A percentile compares a stretch with the other conserved stretches of the same genome.
Conservation (phyloP, 1,139 yeast species). For the Blastobotrys arbuscula region DNA sequence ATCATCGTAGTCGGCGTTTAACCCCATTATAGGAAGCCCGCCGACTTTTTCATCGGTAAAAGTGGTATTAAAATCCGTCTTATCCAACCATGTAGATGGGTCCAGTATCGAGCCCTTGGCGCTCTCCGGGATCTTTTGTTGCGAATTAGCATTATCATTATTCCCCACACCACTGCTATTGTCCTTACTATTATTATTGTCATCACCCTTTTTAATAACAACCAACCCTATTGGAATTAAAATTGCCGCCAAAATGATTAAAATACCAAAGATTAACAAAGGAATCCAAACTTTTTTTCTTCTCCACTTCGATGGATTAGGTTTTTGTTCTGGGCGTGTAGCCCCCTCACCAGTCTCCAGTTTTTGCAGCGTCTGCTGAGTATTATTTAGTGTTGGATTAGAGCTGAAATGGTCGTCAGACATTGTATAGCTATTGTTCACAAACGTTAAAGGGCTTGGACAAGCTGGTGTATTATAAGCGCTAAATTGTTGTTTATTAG, state of each 20-base stretch:
- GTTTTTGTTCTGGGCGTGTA: neutral
- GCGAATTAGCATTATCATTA: neutral
- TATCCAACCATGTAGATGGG: slow-evolving; percentile 33
- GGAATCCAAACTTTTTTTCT: slow-evolving; percentile 15
- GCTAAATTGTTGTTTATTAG: neutral
- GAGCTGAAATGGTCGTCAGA: neutral
- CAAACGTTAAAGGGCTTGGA: slow-evolving; percentile 6
- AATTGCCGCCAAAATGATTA: slow-evolving; percentile 27
- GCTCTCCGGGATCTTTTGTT: slow-evolving; percentile 20
- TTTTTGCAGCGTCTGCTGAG: slow-evolving; percentile 6
- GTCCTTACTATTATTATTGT: neutral
- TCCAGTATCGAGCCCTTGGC: slow-evolving; percentile 31
- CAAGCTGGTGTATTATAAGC: slow-evolving; percentile 9
- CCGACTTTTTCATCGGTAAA: slow-evolving; percentile 35
- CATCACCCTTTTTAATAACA: slow-evolving; percentile 21
- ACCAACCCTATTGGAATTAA: slow-evolving; percentile 32
- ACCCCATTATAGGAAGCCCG: slow-evolving; percentile 35
- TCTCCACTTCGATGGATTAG: slow-evolving; percentile 8
- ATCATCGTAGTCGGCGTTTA: slow-evolving; percentile 32
- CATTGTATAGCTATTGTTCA: neutral
- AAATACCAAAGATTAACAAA: slow-evolving; percentile 17
- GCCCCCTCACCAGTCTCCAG: neutral
- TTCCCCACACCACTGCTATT: neutral
- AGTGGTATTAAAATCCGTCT: slow-evolving; percentile 34
- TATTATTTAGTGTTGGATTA: neutral